Percentiles rank a stretch among this genome's conserved stretches.
phyloP scores from a whole-genome alignment of 2,329 filamentous ascomycete genomes.

The Xylariaceae sp. region DNA sequence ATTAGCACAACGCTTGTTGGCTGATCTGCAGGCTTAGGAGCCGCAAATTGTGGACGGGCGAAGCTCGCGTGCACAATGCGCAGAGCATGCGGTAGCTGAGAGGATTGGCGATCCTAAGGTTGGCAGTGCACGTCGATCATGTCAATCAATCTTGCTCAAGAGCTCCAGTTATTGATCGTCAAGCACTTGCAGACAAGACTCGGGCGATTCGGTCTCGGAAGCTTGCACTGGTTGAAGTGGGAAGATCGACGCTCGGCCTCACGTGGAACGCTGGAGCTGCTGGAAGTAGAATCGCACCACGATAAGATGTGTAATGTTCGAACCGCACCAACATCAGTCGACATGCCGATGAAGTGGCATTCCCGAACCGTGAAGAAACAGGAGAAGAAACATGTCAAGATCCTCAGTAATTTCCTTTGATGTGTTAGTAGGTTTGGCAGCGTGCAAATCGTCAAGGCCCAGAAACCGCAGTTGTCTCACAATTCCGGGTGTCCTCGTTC shows the following conservation, averaged over 20 bases:
- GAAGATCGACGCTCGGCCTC: neutral
- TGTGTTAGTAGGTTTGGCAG: conserved; percentile 1
- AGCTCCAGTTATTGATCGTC: neutral
- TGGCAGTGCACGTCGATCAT: neutral
- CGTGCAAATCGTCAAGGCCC: neutral
- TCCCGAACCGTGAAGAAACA: neutral
- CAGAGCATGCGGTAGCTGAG: neutral
- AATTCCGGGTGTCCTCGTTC: neutral
- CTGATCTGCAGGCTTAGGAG: neutral
- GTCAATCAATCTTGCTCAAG: neutral
- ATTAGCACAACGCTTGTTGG: neutral
- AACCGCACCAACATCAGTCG: no score
- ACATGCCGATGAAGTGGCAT: neutral
- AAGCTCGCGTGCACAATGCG: neutral
- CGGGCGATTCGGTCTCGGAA: neutral
- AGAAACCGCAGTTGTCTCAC: conserved; percentile 11
- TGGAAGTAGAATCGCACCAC: no score
- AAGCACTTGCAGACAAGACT: neutral
- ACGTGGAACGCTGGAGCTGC: neutral
- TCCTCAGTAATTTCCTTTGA: conserved; percentile 3
- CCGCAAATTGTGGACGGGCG: neutral
- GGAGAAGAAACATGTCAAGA: neutral
- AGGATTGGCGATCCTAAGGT: neutral
- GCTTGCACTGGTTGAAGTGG: neutral
- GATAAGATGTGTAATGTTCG: no score